Evolutionary conservation across 139 green algal species (phyloP), one percentile per base, ranked within the genome.

Genomic region (Tetraselmis chui): DNA sequence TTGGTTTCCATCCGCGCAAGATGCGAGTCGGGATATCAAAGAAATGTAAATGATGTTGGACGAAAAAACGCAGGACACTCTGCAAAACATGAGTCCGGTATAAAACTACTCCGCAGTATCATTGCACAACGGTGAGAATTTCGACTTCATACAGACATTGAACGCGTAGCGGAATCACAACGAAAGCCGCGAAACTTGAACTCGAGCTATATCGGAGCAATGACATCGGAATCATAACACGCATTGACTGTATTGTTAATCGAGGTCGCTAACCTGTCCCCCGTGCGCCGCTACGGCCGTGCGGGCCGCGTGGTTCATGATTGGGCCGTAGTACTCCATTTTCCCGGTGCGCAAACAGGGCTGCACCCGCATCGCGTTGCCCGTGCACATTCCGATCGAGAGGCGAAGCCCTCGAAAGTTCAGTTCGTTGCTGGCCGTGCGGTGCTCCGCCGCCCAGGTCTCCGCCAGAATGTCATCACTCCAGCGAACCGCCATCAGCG

Each of bases 281-380:
- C 45, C 45, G 45, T 67, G 74, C 74, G n/a, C 74, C 2, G 74
- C 74, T 11, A 31, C 26, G 5, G 74, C 74, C 26, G 28, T 2
- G 5, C 74, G 74, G 74, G 74, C 74, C 26, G 74, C 74, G 74
- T 77, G 74, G 74, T 77, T 77, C 74, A 77, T 77, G 74, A 77
- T 77, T 22, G 74, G 74, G 74, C 74, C 74, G 74, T 31, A 77
- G 74, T 77, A 77, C 74, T 77, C 74, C 74, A 29, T 29, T 25
- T 77, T 77, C 23, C 74, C 74, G 74, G 74, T 77, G 74, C 74
- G 74, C 74, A 77, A 25, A 25, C 74, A 77, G 26, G 74, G 74
- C 26, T 29, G 74, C 74, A 77, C n/a, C 74, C 74, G 25, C 74
- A 77, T 28, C 5, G 74, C 74, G 74, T 77, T 29, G 25, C 74